Evolutionary conservation across 2,329 filamentous ascomycete genomes (phyloP), one percentile per base, ranked within the genome.

Genomic region (Cytospora schulzeri): DNA sequence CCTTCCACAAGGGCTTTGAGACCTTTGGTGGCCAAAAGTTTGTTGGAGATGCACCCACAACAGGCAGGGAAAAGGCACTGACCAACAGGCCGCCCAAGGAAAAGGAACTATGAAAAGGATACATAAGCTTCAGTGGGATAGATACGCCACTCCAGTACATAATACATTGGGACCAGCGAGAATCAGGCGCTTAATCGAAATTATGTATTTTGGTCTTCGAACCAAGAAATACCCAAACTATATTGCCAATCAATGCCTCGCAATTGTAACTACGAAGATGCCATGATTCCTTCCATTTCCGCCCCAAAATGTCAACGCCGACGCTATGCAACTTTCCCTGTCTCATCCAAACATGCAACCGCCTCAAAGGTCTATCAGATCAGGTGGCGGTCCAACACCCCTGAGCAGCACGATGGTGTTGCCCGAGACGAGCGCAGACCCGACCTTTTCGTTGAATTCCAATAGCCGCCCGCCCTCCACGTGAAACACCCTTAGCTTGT

Each of bases 321-420:
- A 54, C 60, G 60, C 60, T 63, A 63, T 63, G 61, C 22, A 54
- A 48, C 19, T 45, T 41, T 50, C 52, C 8, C 8, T 48, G 8
- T 17, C 45, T 50, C 57, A 57, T 56, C 14, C 4, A 24, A 8
- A n/a, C 65, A 29, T 9, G 4, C 29, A 31, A 26, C 31, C 28
- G 48, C 45, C 63, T 72, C 69, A 85, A 65, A 79, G 66, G 67
- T 89, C 83, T 67, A 93, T 91, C 70, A 93, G 76, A 75, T 92
- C 88, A 24, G 88, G 88, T 62, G 91, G 86, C n/a, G 89, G 86
- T 1, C 92, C 92, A 60, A 97, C 89, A 0, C 95, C 95, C 67
- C 95, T 83, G 60, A 99, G 72, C 71, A 99, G 74, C 28, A 98
- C 93, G 68, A 99, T 87, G 14, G 93, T 97, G 74, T 99, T 94